Conservation (phyloP, 768 basidiomycete species). For the Artomyces pyxidatus region DNA sequence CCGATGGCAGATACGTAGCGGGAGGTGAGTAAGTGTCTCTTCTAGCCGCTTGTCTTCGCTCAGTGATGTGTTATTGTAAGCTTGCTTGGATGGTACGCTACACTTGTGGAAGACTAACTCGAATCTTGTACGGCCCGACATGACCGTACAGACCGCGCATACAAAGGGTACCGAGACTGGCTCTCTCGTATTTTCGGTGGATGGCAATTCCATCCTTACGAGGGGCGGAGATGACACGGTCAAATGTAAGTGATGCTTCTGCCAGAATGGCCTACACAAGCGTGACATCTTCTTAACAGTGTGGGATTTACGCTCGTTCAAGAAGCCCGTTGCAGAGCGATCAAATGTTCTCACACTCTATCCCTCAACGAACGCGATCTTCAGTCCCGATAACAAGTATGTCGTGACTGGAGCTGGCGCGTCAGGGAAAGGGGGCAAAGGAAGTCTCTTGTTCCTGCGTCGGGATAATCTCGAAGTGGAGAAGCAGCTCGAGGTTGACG, state of each 20-base stretch:
- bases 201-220: slow-evolving; percentile 77
- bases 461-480: slow-evolving; percentile 63
- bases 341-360: slow-evolving; percentile 68
- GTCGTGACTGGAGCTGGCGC: slow-evolving; percentile 79
- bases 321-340: slow-evolving; percentile 73
- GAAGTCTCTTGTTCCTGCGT: slow-evolving; percentile 65
- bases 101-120: slow-evolving; percentile 91
- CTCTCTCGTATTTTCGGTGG: slow-evolving; percentile 81
- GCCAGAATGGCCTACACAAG: not conserved
- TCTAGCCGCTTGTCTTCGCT: not conserved
- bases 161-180: slow-evolving; percentile 80
- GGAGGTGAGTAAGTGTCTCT: slow-evolving; percentile 53
- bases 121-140: slow-evolving; percentile 89
- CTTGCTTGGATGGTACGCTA: slow-evolving; percentile 84
- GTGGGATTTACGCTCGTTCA: slow-evolving; percentile 91
- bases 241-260: slow-evolving; percentile 58
- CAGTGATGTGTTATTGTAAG: slow-evolving; percentile 31
- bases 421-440: slow-evolving; percentile 55
- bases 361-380: slow-evolving; percentile 88
- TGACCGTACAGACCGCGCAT: slow-evolving; percentile 83
- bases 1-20: slow-evolving; percentile 83
- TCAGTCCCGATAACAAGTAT: slow-evolving; percentile 90
- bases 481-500: slow-evolving; percentile 59
- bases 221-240: slow-evolving; percentile 94
- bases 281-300: slow-evolving; percentile 38